Evolutionary conservation across 192 early-diverging fungal species (phyloP).

Genomic region (Coemansia sp.): DNA sequence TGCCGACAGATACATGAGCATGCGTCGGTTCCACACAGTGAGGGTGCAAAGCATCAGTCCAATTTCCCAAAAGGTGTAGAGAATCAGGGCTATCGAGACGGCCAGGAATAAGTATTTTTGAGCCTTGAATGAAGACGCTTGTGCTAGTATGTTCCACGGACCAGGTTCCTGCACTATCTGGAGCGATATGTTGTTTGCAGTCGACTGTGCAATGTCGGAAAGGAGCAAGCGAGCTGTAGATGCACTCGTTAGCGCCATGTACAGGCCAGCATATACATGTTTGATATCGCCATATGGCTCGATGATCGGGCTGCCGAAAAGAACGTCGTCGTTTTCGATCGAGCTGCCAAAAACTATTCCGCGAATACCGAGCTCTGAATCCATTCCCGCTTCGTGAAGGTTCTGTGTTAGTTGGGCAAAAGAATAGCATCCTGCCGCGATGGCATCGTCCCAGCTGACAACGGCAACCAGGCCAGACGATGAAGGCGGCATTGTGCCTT

Average conservation of each 20-base stretch:
- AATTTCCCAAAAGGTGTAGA: constrained; percentile 40
- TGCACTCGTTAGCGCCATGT: constrained; percentile 12
- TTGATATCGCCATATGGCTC: constrained; percentile 31
- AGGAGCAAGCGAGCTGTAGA: constrained; percentile 8
- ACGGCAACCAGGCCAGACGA: constrained; percentile 5
- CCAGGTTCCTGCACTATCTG: constrained; percentile 7
- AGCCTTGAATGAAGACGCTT: constrained; percentile 12
- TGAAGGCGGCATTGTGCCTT: not conserved
- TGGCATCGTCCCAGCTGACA: constrained; percentile 31
- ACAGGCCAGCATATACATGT: not conserved
- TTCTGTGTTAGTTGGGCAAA: constrained; percentile 17
- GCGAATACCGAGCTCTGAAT: not conserved
- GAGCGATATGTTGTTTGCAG: not conserved
- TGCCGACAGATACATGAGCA: constrained; percentile 42
- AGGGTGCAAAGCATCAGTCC: constrained; percentile 32
- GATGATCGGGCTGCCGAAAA: constrained; percentile 33
- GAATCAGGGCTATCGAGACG: constrained; percentile 14
- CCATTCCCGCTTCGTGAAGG: constrained; percentile 1
- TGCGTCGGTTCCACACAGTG: constrained; percentile 36
- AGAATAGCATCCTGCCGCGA: constrained; percentile 30
- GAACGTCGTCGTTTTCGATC: not conserved
- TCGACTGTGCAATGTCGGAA: not conserved
- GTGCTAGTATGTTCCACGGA: constrained; percentile 24
- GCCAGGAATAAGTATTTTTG: constrained; percentile 33
- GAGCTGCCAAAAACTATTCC: constrained; percentile 34